phyloP scores from a whole-genome alignment of 2,329 filamentous ascomycete genomes.

The Aspergillus puulaauensis region DNA sequence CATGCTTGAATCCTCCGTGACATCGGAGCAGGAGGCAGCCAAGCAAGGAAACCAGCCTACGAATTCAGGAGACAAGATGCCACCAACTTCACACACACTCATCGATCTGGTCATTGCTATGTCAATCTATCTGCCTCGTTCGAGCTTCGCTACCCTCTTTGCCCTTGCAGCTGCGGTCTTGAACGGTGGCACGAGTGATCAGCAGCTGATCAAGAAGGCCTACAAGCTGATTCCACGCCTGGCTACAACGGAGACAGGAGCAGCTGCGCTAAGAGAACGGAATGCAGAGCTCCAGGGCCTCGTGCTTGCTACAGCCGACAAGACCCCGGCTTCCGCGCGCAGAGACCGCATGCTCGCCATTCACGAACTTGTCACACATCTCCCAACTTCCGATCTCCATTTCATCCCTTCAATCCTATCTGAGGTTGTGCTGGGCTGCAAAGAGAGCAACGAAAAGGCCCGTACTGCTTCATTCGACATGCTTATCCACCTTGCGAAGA shows the following conservation, averaged over 20 bases:
- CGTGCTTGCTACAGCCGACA: slow-evolving; percentile 75
- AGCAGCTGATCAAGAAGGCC: slow-evolving; percentile 96
- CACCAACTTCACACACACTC: slow-evolving; percentile 87
- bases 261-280: slow-evolving; percentile 71
- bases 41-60: slow-evolving; percentile 64
- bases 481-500: slow-evolving; percentile 82
- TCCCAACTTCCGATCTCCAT: slow-evolving; percentile 76
- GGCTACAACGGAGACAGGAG: slow-evolving; percentile 75
- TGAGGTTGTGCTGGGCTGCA: slow-evolving; percentile 93
- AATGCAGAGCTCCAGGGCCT: slow-evolving; percentile 78
- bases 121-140: slow-evolving; percentile 84
- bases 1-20: slow-evolving; percentile 74
- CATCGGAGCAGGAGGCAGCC: slow-evolving; percentile 62
- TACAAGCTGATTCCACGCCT: slow-evolving; percentile 96
- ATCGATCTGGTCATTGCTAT: slow-evolving; percentile 98
- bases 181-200: slow-evolving; percentile 65
- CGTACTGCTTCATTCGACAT: slow-evolving; percentile 86
- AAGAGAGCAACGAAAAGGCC: slow-evolving; percentile 96
- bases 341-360: slow-evolving; percentile 85
- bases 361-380: slow-evolving; percentile 72
- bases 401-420: slow-evolving; percentile 91
- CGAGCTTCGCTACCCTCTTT: slow-evolving; percentile 83
- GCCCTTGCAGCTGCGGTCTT: slow-evolving; percentile 82
- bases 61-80: slow-evolving; percentile 70
- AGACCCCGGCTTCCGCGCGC: slow-evolving; percentile 80